A percentile compares a stretch with the other conserved stretches of the same genome.
Evolutionary conservation across 148 eudicot species (phyloP).

Genomic region (Chenopodium berlandieri): DNA sequence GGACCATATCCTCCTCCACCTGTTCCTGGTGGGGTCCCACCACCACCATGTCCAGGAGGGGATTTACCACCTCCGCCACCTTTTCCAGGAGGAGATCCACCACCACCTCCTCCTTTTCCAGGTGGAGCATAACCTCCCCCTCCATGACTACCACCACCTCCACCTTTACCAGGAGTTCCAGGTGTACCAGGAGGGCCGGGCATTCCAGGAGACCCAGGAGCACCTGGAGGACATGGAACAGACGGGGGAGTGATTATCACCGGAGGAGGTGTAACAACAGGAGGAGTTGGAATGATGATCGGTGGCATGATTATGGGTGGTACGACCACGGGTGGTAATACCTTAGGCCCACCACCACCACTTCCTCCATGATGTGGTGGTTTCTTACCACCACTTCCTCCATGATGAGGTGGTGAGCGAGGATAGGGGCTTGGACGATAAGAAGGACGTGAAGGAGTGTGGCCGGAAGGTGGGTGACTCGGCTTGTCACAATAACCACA

Average conservation of each 20-base stretch:
- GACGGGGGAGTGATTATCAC: constrained; percentile 44
- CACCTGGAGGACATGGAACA: constrained; percentile 38
- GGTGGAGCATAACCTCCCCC: constrained; percentile 16
- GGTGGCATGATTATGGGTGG: constrained; percentile 47
- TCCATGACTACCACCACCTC: background rate
- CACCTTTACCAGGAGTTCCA: constrained; percentile 6
- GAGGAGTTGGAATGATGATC: constrained; percentile 28
- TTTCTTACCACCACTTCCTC: constrained; percentile 1
- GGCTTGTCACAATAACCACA: constrained; percentile 57
- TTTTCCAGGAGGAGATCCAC: constrained; percentile 11
- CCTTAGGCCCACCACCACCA: constrained; percentile 24
- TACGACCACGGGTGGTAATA: constrained; percentile 31
- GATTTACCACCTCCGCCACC: constrained; percentile 23
- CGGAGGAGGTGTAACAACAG: constrained; percentile 38
- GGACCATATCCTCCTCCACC: constrained; percentile 37
- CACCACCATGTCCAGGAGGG: constrained; percentile 28
- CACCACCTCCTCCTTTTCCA: constrained; percentile 30
- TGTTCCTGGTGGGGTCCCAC: constrained; percentile 19
- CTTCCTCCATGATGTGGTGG: constrained; percentile 27
- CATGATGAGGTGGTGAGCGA: constrained; percentile 30
- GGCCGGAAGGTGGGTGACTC: constrained; percentile 40
- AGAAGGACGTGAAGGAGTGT: background rate
- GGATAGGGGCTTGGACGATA: constrained; percentile 27
- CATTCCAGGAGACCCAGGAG: constrained; percentile 21
- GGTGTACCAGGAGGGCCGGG: constrained; percentile 27